Conservation (phyloP, 2,329 filamentous ascomycete genomes). For the Neofusicoccum parvum region DNA sequence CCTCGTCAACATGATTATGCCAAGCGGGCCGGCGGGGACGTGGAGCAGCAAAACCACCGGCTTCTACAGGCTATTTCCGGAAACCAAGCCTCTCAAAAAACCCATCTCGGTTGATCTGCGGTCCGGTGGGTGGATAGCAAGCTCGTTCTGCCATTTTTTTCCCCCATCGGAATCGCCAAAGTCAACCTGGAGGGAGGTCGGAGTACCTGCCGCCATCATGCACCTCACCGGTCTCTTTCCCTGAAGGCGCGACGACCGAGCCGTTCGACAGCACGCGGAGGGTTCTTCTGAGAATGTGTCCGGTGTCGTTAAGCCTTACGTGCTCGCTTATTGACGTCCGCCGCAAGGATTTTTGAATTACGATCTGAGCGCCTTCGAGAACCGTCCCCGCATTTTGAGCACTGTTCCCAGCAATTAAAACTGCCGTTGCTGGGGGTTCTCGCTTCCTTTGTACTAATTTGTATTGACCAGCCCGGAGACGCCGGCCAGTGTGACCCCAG, state of each 20-base stretch:
- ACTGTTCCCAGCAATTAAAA: neutral
- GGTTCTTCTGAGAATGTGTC: neutral
- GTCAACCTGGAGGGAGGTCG: neutral
- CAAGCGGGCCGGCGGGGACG: too few relatives aligned
- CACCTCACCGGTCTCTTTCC: neutral
- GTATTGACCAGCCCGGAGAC: neutral
- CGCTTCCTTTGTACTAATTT: neutral
- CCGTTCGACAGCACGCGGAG: neutral
- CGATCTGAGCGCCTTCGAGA: neutral
- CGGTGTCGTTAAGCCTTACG: neutral
- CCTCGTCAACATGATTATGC: neutral
- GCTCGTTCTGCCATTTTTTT: too few relatives aligned
- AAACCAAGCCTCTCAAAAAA: too few relatives aligned
- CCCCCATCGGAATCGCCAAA: neutral
- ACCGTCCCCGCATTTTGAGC: neutral
- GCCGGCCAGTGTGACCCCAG: neutral
- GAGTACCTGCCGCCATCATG: neutral
- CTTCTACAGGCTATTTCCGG: neutral
- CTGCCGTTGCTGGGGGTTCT: neutral
- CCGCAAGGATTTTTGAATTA: neutral
- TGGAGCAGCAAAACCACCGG: neutral
- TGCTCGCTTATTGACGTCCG: slow-evolving; percentile 1
- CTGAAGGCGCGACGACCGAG: neutral
- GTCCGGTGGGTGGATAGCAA: too few relatives aligned
- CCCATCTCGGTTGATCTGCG: too few relatives aligned